These are phyloP conservation scores for Xylogone sp. DNA, from an alignment of 2,329 filamentous ascomycete genomes.

Conservation along the genomic window DNA sequence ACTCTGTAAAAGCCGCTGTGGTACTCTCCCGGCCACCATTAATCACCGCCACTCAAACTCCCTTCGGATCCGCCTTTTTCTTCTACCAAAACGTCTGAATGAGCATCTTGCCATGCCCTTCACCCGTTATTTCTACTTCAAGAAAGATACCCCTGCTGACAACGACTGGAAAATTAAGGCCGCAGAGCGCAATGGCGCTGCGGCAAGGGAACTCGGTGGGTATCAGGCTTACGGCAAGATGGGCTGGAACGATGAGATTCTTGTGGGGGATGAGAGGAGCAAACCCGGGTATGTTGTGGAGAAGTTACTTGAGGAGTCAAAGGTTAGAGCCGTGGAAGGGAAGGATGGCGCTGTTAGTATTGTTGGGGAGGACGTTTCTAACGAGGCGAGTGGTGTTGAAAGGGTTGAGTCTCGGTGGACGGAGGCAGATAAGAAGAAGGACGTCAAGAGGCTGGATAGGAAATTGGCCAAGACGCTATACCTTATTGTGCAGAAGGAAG, in stretches of 20 bases:
- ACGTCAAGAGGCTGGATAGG: conserved; percentile 75
- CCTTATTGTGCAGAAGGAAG: conserved; percentile 71
- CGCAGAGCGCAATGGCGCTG: conserved; percentile 65
- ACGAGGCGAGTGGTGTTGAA: conserved; percentile 49
- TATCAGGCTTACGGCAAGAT: conserved; percentile 71
- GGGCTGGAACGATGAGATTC: conserved; percentile 89
- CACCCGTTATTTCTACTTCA: conserved; percentile 90
- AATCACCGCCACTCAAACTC: conserved; percentile 75
- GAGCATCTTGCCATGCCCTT: conserved; percentile 88
- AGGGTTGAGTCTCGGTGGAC: conserved; percentile 69
- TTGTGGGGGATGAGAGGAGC: conserved; percentile 66
- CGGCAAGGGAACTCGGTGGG: conserved; percentile 78
- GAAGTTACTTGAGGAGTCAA: conserved; percentile 43
- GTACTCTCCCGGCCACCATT: conserved; percentile 86
- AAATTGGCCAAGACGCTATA: conserved; percentile 81
- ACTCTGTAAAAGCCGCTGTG: conserved; percentile 60
- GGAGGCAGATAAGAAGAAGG: conserved; percentile 72
- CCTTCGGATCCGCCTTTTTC: conserved; percentile 90
- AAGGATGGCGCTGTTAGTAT: conserved; percentile 72
- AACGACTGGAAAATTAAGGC: conserved; percentile 89
- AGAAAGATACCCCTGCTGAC: conserved; percentile 78
- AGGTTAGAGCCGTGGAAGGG: conserved; percentile 19
- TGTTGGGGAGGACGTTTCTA: conserved; percentile 39
- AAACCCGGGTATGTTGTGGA: conserved; percentile 52
- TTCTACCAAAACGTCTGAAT: conserved; percentile 96